Evolutionary conservation across 2,329 filamentous ascomycete species (phyloP), one percentile per base, ranked within the genome.

Genomic region (Ustulina deusta): DNA sequence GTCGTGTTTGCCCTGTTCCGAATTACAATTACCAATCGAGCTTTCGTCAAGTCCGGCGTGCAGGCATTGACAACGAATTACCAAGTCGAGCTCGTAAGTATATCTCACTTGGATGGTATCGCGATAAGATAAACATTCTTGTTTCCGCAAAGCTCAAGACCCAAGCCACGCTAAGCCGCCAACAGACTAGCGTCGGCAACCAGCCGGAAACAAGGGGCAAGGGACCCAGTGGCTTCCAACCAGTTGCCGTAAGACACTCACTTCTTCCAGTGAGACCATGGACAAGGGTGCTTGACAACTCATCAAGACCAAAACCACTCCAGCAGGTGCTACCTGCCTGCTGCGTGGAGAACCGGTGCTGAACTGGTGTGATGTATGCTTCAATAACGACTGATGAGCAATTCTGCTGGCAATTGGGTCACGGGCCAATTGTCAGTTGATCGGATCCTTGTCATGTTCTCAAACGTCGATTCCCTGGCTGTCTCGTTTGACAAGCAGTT

Each of bases 71-170:
- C 48, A 32, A 51, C 32, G 48, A 27, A n/a, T n/a, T 29, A 51
- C 48, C 25, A 9, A 17, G 15, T 15, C 13, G 25, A 17, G 15
- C 48, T 40, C 13, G 13, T 40, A 13, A 51, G 13, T 15, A 11
- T 49, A 25, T 25, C 10, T 11, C 22, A 48, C 10, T 2, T 27
- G n/a, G 42, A 44, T 44, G 11, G 10, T 40, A 13, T 17, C 36
- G 57, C 40, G 71, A 73, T 73, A 72, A 72, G 70, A 71, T 71
- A 72, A 62, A 54, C 17, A 44, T 36, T 13, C 17, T 27, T 44
- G 38, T 48, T 54, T 32, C 38, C 32, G 22, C 34, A 44, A 48
- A 27, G 38, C 22, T 32, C 10, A 34, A 17, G 29, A 17, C 6
- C 10, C 25, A 6, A 22, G 9, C 44, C 22, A 11, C 54, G 22